Evolutionary conservation across 2,329 filamentous ascomycete genomes (phyloP), one percentile per base, ranked within the genome.

Genomic region (Aspergillus brasiliensis): DNA sequence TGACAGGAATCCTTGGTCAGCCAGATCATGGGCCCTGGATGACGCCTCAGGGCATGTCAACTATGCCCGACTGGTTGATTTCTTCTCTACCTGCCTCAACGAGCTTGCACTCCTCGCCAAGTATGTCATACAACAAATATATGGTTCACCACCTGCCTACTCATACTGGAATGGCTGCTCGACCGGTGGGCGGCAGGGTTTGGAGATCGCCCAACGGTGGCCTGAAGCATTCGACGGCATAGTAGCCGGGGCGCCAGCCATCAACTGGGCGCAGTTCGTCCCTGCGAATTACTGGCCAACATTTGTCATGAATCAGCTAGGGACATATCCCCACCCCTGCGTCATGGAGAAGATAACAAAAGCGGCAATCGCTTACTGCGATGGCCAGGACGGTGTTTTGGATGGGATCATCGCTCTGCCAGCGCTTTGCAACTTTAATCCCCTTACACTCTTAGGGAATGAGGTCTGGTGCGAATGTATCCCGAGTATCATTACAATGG

Each of bases 171-270:
- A 44, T 8, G 68, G 66, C 3, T 70, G 68, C 51, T 70, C 66
- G 1, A 54, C 46, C 3, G 69, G 69, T 15, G 69, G 68, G 8
- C 58, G 69, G 8, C 67, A 69, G 27, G 67, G 63, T 1, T 56
- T 65, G 7, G 62, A 67, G 59, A 48, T 81, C 8, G 81, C 83
- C 0, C 80, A 88, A 63, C 65, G 72, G 3, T 86, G 80, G 60
- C 84, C 86, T 0, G 75, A 80, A 0, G 83, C 85, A 54, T 87
- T 86, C 57, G 83, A 87, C 63, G 85, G 84, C 15, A 78, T 84
- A 8, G 63, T 86, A 1, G 80, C 84, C 10, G 56, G 21, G 3
- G 82, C 78, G 80, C 78, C 71, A 70, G 72, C 53, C 78, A 82
- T 67, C 65, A 85, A 27, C 75, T 78, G 63, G 56, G 15, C 64